These are phyloP conservation scores for Juglanconis oblonga DNA, from an alignment of 2,329 filamentous ascomycete species.

Conservation along the genomic window DNA sequence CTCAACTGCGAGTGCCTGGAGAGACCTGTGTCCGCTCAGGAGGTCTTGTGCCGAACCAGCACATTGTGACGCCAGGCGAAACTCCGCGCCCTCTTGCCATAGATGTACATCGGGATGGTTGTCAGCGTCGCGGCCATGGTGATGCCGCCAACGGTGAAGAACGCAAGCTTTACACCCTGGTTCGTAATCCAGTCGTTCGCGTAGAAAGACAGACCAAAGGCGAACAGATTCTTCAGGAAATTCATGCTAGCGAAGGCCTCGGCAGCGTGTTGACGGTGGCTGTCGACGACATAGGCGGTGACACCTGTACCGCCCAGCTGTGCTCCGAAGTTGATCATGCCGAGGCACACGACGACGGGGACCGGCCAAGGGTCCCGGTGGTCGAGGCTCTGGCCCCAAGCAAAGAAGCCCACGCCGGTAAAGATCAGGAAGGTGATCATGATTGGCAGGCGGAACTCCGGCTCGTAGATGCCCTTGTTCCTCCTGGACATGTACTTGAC, in stretches of 20 bases:
- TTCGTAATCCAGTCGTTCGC: constrained; percentile 36
- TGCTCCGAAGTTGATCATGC: constrained; percentile 31
- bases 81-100: constrained; percentile 22
- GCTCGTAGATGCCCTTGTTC: constrained; percentile 36
- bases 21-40: too few species aligned
- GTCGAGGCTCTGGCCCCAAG: constrained; percentile 26
- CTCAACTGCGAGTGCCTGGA: too few species aligned
- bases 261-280: constrained; percentile 34
- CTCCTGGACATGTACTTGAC: constrained; percentile 30
- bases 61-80: constrained; percentile 1
- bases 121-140: constrained; percentile 28
- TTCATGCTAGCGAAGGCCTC: constrained; percentile 38
- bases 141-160: constrained; percentile 36
- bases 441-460: constrained; percentile 37
- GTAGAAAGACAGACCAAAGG: constrained; percentile 37
- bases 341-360: constrained; percentile 33
- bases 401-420: constrained; percentile 36
- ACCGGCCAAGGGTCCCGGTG: constrained; percentile 26
- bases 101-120: constrained; percentile 30
- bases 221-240: constrained; percentile 37
- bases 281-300: constrained; percentile 36
- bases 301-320: constrained; percentile 35
- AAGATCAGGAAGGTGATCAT: constrained; percentile 32
- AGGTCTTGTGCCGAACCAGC: background rate
- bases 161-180: constrained; percentile 34